Evolutionary conservation across 2,329 filamentous ascomycete species (phyloP).

Genomic region (Exophiala oligosperma): DNA sequence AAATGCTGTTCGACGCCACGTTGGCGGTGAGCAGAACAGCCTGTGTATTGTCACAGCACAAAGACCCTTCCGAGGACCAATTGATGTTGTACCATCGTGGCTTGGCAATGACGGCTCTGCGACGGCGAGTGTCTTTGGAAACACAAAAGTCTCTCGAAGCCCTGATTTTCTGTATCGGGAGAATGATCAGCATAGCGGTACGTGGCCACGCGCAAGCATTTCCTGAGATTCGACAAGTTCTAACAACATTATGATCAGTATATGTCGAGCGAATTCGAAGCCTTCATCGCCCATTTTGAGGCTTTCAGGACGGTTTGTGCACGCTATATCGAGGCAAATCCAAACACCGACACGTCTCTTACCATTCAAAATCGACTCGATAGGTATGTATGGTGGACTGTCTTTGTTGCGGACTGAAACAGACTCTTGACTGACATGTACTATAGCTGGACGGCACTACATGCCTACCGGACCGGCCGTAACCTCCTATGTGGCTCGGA

Average conservation of each 20-base stretch:
- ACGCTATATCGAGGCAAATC: constrained; percentile 11
- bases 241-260: constrained; percentile 9
- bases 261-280: constrained; percentile 18
- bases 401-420: too few relatives aligned
- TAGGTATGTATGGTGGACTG: constrained; percentile 4
- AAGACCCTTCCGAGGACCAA: constrained; percentile 8
- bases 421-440: too few relatives aligned
- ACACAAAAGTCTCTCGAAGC: background rate
- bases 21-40: constrained; percentile 17
- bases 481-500: background rate
- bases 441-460: constrained; percentile 14
- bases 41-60: constrained; percentile 7
- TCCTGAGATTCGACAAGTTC: background rate
- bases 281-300: constrained; percentile 16
- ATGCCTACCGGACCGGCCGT: constrained; percentile 9
- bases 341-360: constrained; percentile 10
- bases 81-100: constrained; percentile 18
- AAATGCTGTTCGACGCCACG: constrained; percentile 22
- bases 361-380: constrained; percentile 12
- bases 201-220: background rate
- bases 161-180: constrained; percentile 15
- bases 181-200: constrained; percentile 19
- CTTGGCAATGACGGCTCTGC: constrained; percentile 12
- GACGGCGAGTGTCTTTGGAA: constrained; percentile 2
- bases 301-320: constrained; percentile 10